Evolutionary conservation across 2,329 filamentous ascomycete genomes (phyloP).

Genomic region (Neurospora sp.): DNA sequence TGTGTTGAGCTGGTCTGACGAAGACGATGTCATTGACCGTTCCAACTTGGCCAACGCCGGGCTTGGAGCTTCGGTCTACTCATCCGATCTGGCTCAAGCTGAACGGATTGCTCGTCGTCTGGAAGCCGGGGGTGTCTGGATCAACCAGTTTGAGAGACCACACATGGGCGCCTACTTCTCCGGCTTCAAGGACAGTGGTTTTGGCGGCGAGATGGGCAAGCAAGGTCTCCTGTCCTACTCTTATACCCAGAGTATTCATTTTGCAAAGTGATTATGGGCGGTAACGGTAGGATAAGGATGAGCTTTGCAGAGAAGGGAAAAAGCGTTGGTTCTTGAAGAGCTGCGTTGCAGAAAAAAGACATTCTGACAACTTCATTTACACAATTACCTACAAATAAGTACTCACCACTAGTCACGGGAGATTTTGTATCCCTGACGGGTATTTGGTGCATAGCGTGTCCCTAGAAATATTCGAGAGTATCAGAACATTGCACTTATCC

Average conservation of each 20-base stretch:
- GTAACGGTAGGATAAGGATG: too few species aligned
- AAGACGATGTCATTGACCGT: constrained; percentile 47
- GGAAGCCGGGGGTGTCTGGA: constrained; percentile 50
- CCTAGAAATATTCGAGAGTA: background rate
- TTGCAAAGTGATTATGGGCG: constrained; percentile 14
- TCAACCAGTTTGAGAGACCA: constrained; percentile 35
- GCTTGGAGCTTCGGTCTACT: constrained; percentile 50
- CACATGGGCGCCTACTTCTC: constrained; percentile 23
- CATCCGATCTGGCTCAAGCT: constrained; percentile 39
- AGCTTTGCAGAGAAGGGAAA: too few species aligned
- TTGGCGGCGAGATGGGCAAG: constrained; percentile 26
- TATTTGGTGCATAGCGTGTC: background rate
- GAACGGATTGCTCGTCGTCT: constrained; percentile 42
- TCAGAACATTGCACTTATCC: background rate
- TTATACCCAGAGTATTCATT: constrained; percentile 25
- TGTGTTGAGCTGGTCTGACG: constrained; percentile 49
- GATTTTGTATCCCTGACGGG: too few species aligned
- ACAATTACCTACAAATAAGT: too few species aligned
- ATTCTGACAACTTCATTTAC: too few species aligned
- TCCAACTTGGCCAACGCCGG: constrained; percentile 44
- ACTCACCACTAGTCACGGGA: too few species aligned
- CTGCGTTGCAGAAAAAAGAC: too few species aligned
- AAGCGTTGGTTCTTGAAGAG: too few species aligned
- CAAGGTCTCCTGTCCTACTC: constrained; percentile 24
- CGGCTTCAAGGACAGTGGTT: constrained; percentile 25